Base-by-base conservation (phyloP, 768 basidiomycete species). In the Exidia glandulosa region DNA sequence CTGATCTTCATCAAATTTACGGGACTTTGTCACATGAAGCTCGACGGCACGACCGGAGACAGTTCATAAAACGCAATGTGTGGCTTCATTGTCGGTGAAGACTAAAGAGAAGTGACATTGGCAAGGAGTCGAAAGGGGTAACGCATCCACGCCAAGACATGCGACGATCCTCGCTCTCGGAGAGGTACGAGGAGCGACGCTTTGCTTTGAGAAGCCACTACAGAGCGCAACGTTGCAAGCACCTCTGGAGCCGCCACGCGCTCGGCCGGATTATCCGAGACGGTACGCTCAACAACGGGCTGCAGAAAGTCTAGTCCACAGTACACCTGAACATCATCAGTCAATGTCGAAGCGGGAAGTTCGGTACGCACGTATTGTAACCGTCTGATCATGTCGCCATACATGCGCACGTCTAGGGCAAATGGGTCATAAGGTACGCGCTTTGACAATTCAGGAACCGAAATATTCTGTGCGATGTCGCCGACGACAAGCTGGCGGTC, bases 351-450 rank as follows among this genome's bases (percentile, higher is more conserved):
- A 13, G 41, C 10, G 23, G 23, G 12, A n/a, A 23, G 12, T 45
- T 7, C 7, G 7, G 2, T 12, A 45, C 41, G 19, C 6, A 45
- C 41, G 5, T 14, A 13, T 45, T 45, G 41, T 12, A 45, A 19
- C 41, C 5, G 10, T 23, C 41, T 14, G 23, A 37, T 37, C 36
- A 37, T 37, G 36, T 37, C 36, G 36, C 36, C 36, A 37, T 12
- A 37, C 36, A 37, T 37, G 55, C 62, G 67, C 2, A 69, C 58
- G 50, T 70, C 68, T 1, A 65, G 57, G 36, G 62, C 64, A 59
- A 68, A 69, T 0, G 69, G 67, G 45, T 69, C 66, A 47, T 71
- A 68, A 2, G 64, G 65, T 1, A 50, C 59, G 2, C 27, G 29
- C 13, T 50, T 16, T 13, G 60, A 65, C 12, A 66, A 55, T 50